These are phyloP conservation scores for Tylopilus rubrobrunneus DNA, from an alignment of 768 basidiomycete species.

Conservation along the genomic window DNA sequence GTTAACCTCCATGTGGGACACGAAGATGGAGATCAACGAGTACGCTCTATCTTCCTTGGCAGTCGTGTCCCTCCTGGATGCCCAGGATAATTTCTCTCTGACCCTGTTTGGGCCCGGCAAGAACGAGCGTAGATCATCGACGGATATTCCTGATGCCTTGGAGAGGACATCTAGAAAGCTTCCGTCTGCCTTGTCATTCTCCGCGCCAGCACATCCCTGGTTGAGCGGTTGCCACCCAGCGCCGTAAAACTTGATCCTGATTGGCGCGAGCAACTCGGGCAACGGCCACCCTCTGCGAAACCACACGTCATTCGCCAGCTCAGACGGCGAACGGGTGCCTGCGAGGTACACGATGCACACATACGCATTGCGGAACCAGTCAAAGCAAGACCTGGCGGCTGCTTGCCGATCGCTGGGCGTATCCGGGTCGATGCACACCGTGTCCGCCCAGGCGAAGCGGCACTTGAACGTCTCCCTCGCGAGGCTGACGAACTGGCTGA, in stretches of 20 bases:
- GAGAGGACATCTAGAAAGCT: neutral
- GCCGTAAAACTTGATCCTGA: constrained; percentile 4
- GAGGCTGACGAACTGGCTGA: neutral
- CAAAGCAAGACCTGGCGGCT: neutral
- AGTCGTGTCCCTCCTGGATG: neutral
- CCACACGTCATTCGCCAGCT: neutral
- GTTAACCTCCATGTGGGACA: neutral
- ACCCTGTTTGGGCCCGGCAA: constrained; percentile 5
- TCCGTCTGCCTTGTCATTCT: constrained; percentile 6
- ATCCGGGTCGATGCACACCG: neutral
- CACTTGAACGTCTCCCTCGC: neutral
- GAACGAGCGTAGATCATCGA: neutral
- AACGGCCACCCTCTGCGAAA: constrained; percentile 3
- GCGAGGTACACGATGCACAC: constrained; percentile 5
- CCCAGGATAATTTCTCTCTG: constrained; percentile 5
- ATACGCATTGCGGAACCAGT: constrained; percentile 5
- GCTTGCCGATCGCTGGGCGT: neutral
- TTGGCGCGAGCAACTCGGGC: neutral
- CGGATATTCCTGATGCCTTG: constrained; percentile 4
- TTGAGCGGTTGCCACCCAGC: constrained; percentile 8
- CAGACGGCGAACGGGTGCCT: neutral
- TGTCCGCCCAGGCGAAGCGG: neutral
- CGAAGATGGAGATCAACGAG: constrained; percentile 4
- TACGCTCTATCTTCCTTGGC: neutral
- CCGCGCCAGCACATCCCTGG: neutral